A percentile compares a stretch with the other conserved stretches of the same genome.
Conservation (phyloP, 1,284 basidiomycete genomes). For the Rugosomyces carneus region DNA sequence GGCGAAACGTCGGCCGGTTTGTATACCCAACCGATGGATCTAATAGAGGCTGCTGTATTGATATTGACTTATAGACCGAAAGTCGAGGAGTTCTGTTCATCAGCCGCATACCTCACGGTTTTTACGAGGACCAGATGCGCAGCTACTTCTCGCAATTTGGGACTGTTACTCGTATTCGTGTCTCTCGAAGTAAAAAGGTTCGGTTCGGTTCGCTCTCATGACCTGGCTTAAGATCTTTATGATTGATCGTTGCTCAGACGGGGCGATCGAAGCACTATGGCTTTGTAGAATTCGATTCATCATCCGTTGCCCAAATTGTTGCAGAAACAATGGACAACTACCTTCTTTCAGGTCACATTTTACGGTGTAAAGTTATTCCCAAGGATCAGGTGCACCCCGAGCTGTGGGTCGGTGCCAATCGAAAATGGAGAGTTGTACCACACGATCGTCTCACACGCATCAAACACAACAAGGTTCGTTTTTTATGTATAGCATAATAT, state of each 20-base stretch:
- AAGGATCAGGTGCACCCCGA: slow-evolving; percentile 88
- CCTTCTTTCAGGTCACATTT: slow-evolving; percentile 88
- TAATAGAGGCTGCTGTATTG: not conserved
- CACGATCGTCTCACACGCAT: slow-evolving; percentile 65
- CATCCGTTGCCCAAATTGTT: slow-evolving; percentile 89
- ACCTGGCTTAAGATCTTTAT: not conserved
- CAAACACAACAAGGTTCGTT: slow-evolving; percentile 73
- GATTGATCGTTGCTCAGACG: slow-evolving; percentile 49
- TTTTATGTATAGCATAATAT: slow-evolving; percentile 2
- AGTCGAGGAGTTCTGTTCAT: slow-evolving; percentile 88
- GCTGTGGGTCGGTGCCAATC: slow-evolving; percentile 95
- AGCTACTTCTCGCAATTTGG: slow-evolving; percentile 97
- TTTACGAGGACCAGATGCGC: slow-evolving; percentile 93
- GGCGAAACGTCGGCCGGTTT: slow-evolving; percentile 73
- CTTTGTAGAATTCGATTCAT: slow-evolving; percentile 92
- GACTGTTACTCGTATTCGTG: slow-evolving; percentile 78
- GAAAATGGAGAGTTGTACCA: slow-evolving; percentile 82
- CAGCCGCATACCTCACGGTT: slow-evolving; percentile 91
- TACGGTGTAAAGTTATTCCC: slow-evolving; percentile 84
- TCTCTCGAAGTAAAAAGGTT: slow-evolving; percentile 93
- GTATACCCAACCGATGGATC: slow-evolving; percentile 22
- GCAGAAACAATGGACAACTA: slow-evolving; percentile 99
- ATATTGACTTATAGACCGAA: slow-evolving; percentile 40
- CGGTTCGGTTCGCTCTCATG: slow-evolving; percentile 36
- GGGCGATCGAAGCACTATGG: slow-evolving; percentile 96